Base-by-base conservation (phyloP, 2,329 filamentous ascomycete genomes). In the Aschersonia sp. region DNA sequence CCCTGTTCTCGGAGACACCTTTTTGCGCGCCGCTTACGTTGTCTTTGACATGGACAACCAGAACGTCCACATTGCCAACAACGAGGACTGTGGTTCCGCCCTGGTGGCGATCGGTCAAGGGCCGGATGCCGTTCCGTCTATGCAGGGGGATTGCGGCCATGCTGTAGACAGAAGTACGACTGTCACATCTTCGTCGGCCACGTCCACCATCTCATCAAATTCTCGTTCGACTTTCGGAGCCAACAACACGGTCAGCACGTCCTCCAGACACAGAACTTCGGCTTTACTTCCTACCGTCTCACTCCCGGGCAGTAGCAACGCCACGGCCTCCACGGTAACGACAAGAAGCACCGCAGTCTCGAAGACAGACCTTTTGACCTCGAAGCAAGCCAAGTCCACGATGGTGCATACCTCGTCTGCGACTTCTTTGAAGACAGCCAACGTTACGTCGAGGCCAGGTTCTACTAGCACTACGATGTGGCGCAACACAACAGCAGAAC, bases 21-120 rank as follows among this genome's bases (percentile, higher is more conserved):
- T 72, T 56, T 59, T 72, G 31, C 62, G 69, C 7, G 62, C 67
- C 29, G 65, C 67, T 5, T 72, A 71, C 31, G 65, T 68, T 20
- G 67, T 71, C 30, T 69, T 62, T 48, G 67, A 69, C 51, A 60
- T 58, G 60, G 65, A 67, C 45, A 68, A 69, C 55, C 55, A 57
- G 30, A 58, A 63, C 30, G 55, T 69, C 42, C 61, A 65, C 51
- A 43, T 69, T 5, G 66, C 60, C 5, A 61, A 63, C 46, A 63
- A 61, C 28, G 59, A 58, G 42, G 61, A 68, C 46, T 70, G 66
- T 51, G 67, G 66, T 30, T 56, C 62, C 29, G 58, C 63, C 30
- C 56, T 69, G 5, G 53, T 66, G 9, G 51, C 64, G 30, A 64
- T 69, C 30, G 63, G 63, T 5, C 55, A 63, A 58, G 58, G 72